A percentile compares a stretch with the other conserved stretches of the same genome.
These are phyloP conservation scores for Lactarius sanguifluus DNA, from an alignment of 768 basidiomycete genomes.

Conservation along the genomic window DNA sequence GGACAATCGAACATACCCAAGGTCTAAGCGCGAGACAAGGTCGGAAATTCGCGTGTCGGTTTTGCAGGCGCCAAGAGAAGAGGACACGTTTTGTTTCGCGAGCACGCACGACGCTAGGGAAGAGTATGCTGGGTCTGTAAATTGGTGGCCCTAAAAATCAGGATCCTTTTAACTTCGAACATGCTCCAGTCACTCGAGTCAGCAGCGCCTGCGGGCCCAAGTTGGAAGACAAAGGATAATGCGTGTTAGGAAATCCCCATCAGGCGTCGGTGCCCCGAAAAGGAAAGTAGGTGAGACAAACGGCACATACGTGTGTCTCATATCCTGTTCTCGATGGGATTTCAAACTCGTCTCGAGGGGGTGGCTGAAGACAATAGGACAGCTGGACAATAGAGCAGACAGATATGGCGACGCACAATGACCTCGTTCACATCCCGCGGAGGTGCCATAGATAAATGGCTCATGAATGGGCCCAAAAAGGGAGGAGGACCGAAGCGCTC, in stretches of 20 bases:
- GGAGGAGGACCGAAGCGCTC: not conserved
- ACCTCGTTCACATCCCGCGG: not conserved
- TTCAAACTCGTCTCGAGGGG: not conserved
- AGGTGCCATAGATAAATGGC: constrained; percentile 1
- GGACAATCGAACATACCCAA: not conserved
- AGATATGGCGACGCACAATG: not conserved
- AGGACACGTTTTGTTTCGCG: not conserved
- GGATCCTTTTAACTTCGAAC: constrained; percentile 13
- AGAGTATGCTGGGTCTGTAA: not conserved
- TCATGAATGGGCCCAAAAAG: not conserved
- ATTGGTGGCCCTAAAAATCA: constrained; percentile 2
- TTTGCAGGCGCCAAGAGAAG: not conserved
- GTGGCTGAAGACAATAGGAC: constrained; percentile 16
- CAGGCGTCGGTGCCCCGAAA: constrained; percentile 11
- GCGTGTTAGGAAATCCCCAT: constrained; percentile 24
- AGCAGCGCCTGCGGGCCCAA: constrained; percentile 7
- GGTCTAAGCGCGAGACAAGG: not conserved
- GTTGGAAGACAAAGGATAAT: constrained; percentile 22
- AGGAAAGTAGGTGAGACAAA: constrained; percentile 5
- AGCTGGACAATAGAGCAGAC: constrained; percentile 14
- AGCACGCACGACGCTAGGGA: not conserved
- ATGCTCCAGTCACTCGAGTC: constrained; percentile 2
- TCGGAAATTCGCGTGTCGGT: not conserved
- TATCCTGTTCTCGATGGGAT: constrained; percentile 2
- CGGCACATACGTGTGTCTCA: not conserved